Percentiles rank a stretch among this genome's conserved stretches.
phyloP scores from a whole-genome alignment of 495 filamentous ascomycete genomes.

The Xylaria flabelliformis region DNA sequence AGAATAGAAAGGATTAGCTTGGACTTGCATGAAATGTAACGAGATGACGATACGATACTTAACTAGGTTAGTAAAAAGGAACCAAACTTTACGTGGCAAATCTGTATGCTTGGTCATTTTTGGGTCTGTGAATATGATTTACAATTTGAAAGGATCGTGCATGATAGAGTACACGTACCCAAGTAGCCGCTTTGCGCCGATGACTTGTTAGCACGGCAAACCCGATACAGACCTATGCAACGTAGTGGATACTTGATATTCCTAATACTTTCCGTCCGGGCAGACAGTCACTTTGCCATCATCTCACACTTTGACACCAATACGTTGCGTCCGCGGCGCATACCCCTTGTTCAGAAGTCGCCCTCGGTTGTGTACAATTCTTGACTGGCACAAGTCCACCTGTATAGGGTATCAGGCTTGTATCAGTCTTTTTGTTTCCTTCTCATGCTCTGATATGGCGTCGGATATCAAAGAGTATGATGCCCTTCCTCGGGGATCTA shows the following conservation, averaged over 20 bases:
- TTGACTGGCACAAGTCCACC: not conserved
- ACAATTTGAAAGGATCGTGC: not conserved
- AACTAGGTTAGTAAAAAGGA: not conserved
- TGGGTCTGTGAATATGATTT: not conserved
- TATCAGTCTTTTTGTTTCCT: not conserved
- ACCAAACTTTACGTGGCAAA: not conserved
- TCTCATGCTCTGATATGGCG: conserved; percentile 2
- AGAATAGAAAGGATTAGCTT: not conserved
- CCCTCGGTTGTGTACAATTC: not conserved
- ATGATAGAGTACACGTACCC: not conserved
- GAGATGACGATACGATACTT: not conserved
- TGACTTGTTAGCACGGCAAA: not conserved
- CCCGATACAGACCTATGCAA: not conserved
- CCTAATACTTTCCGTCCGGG: not conserved
- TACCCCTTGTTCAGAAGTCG: not conserved
- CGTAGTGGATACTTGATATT: not conserved
- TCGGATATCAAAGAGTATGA: not conserved
- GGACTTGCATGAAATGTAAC: not conserved
- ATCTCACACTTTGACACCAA: not conserved
- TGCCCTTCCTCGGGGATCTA: not conserved
- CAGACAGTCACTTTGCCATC: not conserved
- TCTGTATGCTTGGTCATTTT: not conserved
- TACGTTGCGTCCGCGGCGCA: not conserved
- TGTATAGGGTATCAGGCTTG: not conserved
- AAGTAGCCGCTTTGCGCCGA: not conserved